Conservation (phyloP, 2,329 filamentous ascomycete genomes). For the Aspergillus amoenus region DNA sequence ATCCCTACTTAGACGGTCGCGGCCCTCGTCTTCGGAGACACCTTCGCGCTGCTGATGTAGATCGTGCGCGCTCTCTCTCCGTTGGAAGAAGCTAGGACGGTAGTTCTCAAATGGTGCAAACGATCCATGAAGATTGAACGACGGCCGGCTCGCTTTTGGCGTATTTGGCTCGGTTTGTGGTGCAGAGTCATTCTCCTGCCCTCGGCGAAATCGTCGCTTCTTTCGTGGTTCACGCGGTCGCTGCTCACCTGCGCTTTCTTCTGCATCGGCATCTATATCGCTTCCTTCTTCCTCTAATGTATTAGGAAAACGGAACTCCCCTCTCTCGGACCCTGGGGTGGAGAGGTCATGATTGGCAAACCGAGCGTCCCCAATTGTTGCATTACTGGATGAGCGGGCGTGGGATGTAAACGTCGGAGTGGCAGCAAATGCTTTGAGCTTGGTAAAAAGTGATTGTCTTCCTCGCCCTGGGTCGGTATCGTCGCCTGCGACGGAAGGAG, state of each 20-base stretch:
- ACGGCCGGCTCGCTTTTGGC: slow-evolving; percentile 47
- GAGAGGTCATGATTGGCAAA: slow-evolving; percentile 38
- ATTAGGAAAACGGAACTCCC: slow-evolving; percentile 52
- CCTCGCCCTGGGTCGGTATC: slow-evolving; percentile 63
- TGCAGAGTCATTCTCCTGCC: slow-evolving; percentile 51
- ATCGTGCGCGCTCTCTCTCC: slow-evolving; percentile 67
- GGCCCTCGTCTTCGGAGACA: slow-evolving; percentile 73
- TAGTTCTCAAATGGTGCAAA: slow-evolving; percentile 47
- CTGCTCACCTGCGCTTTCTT: slow-evolving; percentile 82
- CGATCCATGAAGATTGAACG: slow-evolving; percentile 48
- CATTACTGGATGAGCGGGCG: slow-evolving; percentile 50
- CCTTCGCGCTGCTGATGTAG: slow-evolving; percentile 59
- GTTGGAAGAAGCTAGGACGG: slow-evolving; percentile 54
- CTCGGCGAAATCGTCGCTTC: slow-evolving; percentile 59
- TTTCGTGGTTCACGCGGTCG: slow-evolving; percentile 56
- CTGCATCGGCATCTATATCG: slow-evolving; percentile 75
- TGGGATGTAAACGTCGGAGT: slow-evolving; percentile 52
- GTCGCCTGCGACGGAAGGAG: slow-evolving; percentile 62
- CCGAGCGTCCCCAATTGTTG: slow-evolving; percentile 44
- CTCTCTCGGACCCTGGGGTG: slow-evolving; percentile 51
- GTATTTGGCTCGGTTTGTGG: slow-evolving; percentile 68
- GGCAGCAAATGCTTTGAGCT: slow-evolving; percentile 70
- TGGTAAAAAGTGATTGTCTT: slow-evolving; percentile 70
- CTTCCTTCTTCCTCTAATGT: slow-evolving; percentile 61
- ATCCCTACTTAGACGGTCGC: slow-evolving; percentile 59